Percentiles rank a stretch among this genome's conserved stretches.
These are phyloP conservation scores for Aspergillus fischeri DNA, from an alignment of 2,329 filamentous ascomycete genomes.

Conservation along the genomic window DNA sequence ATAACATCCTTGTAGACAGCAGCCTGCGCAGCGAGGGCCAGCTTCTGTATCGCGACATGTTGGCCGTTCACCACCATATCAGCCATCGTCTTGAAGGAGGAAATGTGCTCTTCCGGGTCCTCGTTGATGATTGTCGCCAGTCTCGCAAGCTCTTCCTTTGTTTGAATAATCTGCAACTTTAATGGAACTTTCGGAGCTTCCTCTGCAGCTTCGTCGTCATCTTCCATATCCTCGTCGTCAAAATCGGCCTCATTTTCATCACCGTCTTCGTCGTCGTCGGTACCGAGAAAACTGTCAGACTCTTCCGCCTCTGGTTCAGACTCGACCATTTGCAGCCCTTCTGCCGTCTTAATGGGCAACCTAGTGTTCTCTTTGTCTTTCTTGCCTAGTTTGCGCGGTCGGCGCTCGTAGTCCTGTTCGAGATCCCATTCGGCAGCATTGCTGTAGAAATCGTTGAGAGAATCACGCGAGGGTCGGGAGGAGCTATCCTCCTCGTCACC, in stretches of 20 bases:
- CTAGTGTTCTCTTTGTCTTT: slow-evolving; percentile 69
- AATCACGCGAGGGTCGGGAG: slow-evolving; percentile 28
- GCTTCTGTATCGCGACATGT: slow-evolving; percentile 71
- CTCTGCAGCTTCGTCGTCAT: slow-evolving; percentile 46
- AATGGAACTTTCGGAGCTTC: slow-evolving; percentile 63
- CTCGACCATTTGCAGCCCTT: slow-evolving; percentile 65
- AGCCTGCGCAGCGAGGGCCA: slow-evolving; percentile 80
- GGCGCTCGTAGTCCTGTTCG: slow-evolving; percentile 84
- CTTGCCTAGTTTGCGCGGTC: slow-evolving; percentile 69
- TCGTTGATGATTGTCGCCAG: slow-evolving; percentile 80
- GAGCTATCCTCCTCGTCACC: slow-evolving; percentile 31
- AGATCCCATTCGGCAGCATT: slow-evolving; percentile 81
- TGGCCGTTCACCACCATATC: slow-evolving; percentile 62
- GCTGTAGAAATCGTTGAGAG: slow-evolving; percentile 57
- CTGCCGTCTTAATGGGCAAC: slow-evolving; percentile 80
- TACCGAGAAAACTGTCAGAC: slow-evolving; percentile 61
- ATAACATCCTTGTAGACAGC: slow-evolving; percentile 94
- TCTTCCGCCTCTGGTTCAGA: slow-evolving; percentile 47
- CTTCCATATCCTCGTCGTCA: slow-evolving; percentile 35
- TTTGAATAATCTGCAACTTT: slow-evolving; percentile 74
- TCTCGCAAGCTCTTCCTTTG: slow-evolving; percentile 88
- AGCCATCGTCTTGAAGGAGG: slow-evolving; percentile 71
- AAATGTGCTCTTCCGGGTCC: slow-evolving; percentile 84
- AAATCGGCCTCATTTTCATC: slow-evolving; percentile 34
- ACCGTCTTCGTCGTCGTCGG: slow-evolving; percentile 53